phyloP scores from a whole-genome alignment of 257 asterid species.

The Nicotiana tomentosiformis region DNA sequence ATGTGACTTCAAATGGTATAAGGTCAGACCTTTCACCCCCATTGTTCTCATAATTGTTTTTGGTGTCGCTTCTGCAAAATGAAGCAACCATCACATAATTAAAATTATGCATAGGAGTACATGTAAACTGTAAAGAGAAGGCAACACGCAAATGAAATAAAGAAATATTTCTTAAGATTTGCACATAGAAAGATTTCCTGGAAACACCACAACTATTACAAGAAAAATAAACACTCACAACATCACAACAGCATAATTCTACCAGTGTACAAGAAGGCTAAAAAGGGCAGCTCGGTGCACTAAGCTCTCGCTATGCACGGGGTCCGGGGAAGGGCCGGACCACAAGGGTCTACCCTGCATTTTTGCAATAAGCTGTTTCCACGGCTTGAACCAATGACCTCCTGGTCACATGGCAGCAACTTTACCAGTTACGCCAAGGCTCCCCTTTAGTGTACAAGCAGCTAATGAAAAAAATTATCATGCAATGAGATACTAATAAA shows the following conservation, averaged over 20 bases:
- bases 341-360: no score
- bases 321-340: no score
- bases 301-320: no score
- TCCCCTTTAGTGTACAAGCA: not conserved
- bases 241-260: not conserved
- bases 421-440: no score
- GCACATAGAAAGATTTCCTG: not conserved
- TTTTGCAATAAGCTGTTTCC: no score
- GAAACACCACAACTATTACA: not conserved
- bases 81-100: slow-evolving; percentile 1
- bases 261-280: not conserved
- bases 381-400: no score
- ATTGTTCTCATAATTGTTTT: slow-evolving; percentile 80
- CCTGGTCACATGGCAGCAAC: no score
- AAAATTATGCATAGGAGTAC: not conserved
- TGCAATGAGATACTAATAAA: not conserved
- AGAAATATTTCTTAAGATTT: not conserved
- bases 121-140: slow-evolving; percentile 1
- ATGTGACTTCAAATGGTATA: slow-evolving; percentile 92
- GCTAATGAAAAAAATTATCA: not conserved
- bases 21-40: slow-evolving; percentile 94
- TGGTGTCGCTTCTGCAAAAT: slow-evolving; percentile 83
- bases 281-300: no score
- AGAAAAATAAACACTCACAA: not conserved
- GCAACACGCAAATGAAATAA: not conserved